Conservation (phyloP, 2,329 filamentous ascomycete species). For the Diaporthe destruens region DNA sequence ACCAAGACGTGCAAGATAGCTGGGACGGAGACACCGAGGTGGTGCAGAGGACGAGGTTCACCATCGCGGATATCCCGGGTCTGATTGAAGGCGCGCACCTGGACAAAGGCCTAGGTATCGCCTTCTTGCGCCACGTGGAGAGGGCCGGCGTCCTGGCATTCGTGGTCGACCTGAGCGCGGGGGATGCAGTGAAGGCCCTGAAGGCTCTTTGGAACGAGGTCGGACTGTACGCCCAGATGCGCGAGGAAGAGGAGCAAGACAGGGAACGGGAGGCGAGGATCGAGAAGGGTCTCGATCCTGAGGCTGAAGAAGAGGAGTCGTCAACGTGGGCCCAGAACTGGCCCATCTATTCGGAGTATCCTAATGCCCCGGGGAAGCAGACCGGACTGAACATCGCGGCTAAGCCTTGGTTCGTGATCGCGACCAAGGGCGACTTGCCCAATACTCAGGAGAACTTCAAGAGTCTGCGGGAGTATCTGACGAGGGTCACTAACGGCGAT, state of each 20-base stretch:
- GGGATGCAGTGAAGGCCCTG: slow-evolving; percentile 83
- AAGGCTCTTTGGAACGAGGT: slow-evolving; percentile 92
- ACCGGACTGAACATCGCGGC: slow-evolving; percentile 80
- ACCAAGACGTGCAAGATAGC: slow-evolving; percentile 49
- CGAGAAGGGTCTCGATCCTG: slow-evolving; percentile 68
- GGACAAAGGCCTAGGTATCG: slow-evolving; percentile 89
- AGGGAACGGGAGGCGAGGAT: slow-evolving; percentile 69
- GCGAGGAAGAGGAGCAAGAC: slow-evolving; percentile 79
- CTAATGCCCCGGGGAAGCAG: slow-evolving; percentile 45
- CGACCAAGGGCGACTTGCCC: slow-evolving; percentile 89
- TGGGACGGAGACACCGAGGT: slow-evolving; percentile 59
- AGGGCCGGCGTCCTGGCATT: slow-evolving; percentile 93
- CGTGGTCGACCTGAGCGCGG: slow-evolving; percentile 86
- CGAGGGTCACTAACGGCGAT: slow-evolving; percentile 70
- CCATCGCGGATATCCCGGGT: slow-evolving; percentile 95
- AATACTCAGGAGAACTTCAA: slow-evolving; percentile 83
- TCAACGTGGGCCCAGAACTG: slow-evolving; percentile 43
- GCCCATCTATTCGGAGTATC: slow-evolving; percentile 51
- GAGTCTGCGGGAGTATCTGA: slow-evolving; percentile 77
- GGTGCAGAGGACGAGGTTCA: slow-evolving; percentile 81
- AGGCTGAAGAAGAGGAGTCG: slow-evolving; percentile 49
- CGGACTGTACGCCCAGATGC: slow-evolving; percentile 83
- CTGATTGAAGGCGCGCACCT: slow-evolving; percentile 93
- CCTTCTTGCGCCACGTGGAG: slow-evolving; percentile 94
- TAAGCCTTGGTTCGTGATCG: slow-evolving; percentile 97